phyloP scores from a whole-genome alignment of 1,284 basidiomycete genomes.

The Sparassis latifolia region DNA sequence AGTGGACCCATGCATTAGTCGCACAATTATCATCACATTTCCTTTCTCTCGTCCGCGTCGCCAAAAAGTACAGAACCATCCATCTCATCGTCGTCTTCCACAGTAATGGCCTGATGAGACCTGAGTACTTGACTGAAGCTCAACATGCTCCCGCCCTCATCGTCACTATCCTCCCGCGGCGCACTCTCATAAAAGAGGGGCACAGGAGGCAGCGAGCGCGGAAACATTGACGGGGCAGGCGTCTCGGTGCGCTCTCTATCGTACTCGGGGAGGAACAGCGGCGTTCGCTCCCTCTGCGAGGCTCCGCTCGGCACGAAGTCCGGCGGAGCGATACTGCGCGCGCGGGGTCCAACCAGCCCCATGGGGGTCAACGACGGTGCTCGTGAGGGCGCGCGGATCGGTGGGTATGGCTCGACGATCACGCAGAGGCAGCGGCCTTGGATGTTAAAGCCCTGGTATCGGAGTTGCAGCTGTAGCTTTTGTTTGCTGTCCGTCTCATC shows the following conservation, averaged over 20 bases:
- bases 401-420: constrained; percentile 72
- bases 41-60: constrained; percentile 69
- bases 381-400: constrained; percentile 36
- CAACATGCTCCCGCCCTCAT: constrained; percentile 54
- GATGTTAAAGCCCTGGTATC: constrained; percentile 61
- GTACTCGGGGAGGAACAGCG: constrained; percentile 63
- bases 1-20: background rate
- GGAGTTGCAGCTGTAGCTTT: constrained; percentile 59
- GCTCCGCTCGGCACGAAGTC: constrained; percentile 23
- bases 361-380: constrained; percentile 27
- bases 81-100: constrained; percentile 71
- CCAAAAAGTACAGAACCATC: constrained; percentile 70
- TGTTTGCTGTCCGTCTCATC: constrained; percentile 64
- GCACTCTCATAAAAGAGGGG: constrained; percentile 37
- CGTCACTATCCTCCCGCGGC: constrained; percentile 28
- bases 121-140: constrained; percentile 68
- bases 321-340: constrained; percentile 29
- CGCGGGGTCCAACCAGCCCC: constrained; percentile 20
- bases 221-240: constrained; percentile 26
- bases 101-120: constrained; percentile 42
- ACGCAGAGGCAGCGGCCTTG: constrained; percentile 67
- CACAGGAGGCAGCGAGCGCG: constrained; percentile 31
- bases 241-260: constrained; percentile 34
- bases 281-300: constrained; percentile 37
- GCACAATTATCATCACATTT: constrained; percentile 31